phyloP scores from a whole-genome alignment of 352 stramenopile genomes.

The Phytophthora cactorum region DNA sequence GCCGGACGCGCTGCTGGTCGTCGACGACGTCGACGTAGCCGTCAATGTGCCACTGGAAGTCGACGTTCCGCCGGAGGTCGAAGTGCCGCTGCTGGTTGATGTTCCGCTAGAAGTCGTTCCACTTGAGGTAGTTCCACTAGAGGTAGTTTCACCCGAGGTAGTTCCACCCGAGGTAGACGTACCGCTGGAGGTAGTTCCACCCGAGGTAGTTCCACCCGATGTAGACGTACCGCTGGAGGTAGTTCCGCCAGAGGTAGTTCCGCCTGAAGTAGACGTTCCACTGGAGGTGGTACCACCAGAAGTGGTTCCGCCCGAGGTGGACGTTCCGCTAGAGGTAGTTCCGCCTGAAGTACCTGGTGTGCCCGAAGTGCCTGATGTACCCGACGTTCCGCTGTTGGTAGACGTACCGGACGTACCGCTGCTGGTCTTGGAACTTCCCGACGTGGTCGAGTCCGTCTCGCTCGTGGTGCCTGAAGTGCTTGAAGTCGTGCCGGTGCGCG shows the following conservation, averaged over 20 bases:
- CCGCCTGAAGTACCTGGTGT: constrained; percentile 1
- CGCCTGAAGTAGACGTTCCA: constrained; percentile 1
- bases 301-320: constrained; percentile 9
- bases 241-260: constrained; percentile 11
- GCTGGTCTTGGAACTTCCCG: constrained; percentile 20
- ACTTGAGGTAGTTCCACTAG: constrained; percentile 10
- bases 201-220: constrained; percentile 2
- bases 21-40: constrained; percentile 26
- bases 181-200: constrained; percentile 16
- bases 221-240: not conserved
- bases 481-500: constrained; percentile 17
- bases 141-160: constrained; percentile 4
- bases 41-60: constrained; percentile 18
- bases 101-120: constrained; percentile 12
- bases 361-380: constrained; percentile 16
- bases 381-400: constrained; percentile 6
- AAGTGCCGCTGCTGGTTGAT: constrained; percentile 10
- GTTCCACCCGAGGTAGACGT: constrained; percentile 19
- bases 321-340: constrained; percentile 9
- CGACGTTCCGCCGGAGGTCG: constrained; percentile 13
- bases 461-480: constrained; percentile 13
- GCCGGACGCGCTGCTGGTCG: constrained; percentile 42
- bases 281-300: constrained; percentile 16
- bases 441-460: constrained; percentile 16
- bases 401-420: constrained; percentile 16